Percentiles rank a stretch among this genome's conserved stretches.
Evolutionary conservation across 2,329 filamentous ascomycete species (phyloP).

Genomic region (Colletotrichum tropicale): DNA sequence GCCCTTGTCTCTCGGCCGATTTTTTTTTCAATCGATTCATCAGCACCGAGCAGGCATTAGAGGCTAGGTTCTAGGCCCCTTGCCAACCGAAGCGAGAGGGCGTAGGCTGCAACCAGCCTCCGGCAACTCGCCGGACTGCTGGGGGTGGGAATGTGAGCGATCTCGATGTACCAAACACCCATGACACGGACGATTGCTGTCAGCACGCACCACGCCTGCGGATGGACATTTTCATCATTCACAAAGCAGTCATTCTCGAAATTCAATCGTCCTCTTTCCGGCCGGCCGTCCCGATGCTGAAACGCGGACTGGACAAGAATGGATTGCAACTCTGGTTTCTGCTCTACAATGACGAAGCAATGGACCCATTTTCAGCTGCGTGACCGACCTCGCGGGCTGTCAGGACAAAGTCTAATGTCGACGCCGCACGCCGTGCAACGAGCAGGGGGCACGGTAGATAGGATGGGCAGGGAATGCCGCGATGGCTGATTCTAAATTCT

Average conservation of each 20-base stretch:
- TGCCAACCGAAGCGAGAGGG: background rate
- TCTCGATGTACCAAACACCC: constrained; percentile 2
- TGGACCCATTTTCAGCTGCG: background rate
- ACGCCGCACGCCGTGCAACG: background rate
- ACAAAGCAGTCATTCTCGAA: background rate
- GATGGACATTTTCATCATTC: background rate
- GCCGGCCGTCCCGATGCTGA: background rate
- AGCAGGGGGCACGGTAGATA: background rate
- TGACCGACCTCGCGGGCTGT: background rate
- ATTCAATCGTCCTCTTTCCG: background rate
- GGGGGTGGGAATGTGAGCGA: background rate
- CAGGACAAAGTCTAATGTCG: background rate
- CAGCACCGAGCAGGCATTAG: background rate
- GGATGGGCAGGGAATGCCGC: background rate
- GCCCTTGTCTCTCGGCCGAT: background rate
- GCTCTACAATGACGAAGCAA: background rate
- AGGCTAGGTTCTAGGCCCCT: background rate
- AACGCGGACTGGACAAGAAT: background rate
- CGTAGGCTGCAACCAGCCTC: background rate
- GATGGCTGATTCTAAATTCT: background rate
- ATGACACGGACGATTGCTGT: background rate
- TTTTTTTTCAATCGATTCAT: background rate
- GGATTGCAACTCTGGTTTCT: background rate
- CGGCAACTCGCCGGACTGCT: background rate
- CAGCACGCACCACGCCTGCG: background rate